Evolutionary conservation across 805 yeast species (phyloP).

Genomic region (Blastobotrys peoriensis): DNA sequence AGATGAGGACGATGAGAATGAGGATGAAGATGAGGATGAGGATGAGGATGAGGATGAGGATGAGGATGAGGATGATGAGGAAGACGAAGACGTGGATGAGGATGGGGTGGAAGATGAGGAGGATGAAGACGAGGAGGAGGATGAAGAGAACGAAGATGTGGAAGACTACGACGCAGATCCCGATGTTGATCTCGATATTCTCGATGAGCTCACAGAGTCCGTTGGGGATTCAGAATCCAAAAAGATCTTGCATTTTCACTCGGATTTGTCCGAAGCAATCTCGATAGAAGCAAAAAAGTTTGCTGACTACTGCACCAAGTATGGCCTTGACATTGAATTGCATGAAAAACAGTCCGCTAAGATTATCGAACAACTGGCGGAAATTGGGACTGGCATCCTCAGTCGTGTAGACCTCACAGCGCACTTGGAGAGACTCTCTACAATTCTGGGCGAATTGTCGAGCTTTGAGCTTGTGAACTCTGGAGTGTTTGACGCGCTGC

Average conservation of each 20-base stretch:
- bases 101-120: constrained; percentile 23
- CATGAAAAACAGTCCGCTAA: constrained; percentile 23
- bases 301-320: constrained; percentile 2
- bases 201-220: constrained; percentile 21
- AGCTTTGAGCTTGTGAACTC: constrained; percentile 72
- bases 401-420: constrained; percentile 16
- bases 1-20: constrained; percentile 18
- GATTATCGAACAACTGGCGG: constrained; percentile 22
- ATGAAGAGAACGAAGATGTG: constrained; percentile 22
- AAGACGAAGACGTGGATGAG: constrained; percentile 25
- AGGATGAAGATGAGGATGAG: constrained; percentile 23
- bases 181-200: constrained; percentile 20
- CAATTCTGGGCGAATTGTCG: constrained; percentile 37
- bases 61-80: constrained; percentile 29
- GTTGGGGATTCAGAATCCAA: background rate
- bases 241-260: constrained; percentile 6
- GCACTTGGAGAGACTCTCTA: constrained; percentile 8
- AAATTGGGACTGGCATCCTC: constrained; percentile 19
- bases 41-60: constrained; percentile 26
- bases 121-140: constrained; percentile 21
- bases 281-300: constrained; percentile 8
- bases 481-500: constrained; percentile 48
- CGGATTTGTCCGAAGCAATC: constrained; percentile 10
- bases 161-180: constrained; percentile 23
- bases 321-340: constrained; percentile 3